These are phyloP conservation scores for Gossypium mustelinum DNA, from an alignment of 345 rosid species.

Conservation along the genomic window DNA sequence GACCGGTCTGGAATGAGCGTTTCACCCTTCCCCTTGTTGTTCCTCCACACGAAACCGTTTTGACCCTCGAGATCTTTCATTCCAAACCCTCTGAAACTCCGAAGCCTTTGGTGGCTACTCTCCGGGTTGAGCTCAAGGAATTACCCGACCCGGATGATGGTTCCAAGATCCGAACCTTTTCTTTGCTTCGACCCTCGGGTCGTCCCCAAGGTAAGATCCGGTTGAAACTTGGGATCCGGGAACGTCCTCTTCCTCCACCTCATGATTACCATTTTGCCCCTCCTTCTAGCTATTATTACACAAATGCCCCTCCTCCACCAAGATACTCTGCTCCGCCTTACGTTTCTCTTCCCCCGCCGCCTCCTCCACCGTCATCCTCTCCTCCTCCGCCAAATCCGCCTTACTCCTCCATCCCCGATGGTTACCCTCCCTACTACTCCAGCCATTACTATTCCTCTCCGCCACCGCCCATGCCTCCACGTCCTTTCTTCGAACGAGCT, in stretches of 20 bases:
- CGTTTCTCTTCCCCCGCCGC: slow-evolving; percentile 24
- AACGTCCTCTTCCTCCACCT: slow-evolving; percentile 32
- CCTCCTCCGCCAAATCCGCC: slow-evolving; percentile 27
- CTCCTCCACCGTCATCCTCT: slow-evolving; percentile 25
- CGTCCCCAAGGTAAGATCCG: slow-evolving; percentile 60
- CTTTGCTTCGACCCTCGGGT: slow-evolving; percentile 49
- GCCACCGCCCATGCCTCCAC: slow-evolving; percentile 26
- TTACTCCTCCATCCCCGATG: slow-evolving; percentile 28
- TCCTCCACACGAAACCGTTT: slow-evolving; percentile 25
- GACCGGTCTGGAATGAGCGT: slow-evolving; percentile 45
- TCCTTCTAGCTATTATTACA: slow-evolving; percentile 26
- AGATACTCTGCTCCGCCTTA: slow-evolving; percentile 22
- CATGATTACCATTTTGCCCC: slow-evolving; percentile 29
- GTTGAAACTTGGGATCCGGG: slow-evolving; percentile 40
- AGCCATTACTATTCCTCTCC: slow-evolving; percentile 18
- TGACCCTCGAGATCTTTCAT: slow-evolving; percentile 55
- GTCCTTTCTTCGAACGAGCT: slow-evolving; percentile 27
- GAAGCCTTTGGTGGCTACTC: slow-evolving; percentile 50
- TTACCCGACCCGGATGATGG: slow-evolving; percentile 26
- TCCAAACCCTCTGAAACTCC: slow-evolving; percentile 47
- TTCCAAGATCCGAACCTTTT: slow-evolving; percentile 25
- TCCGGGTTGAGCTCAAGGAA: slow-evolving; percentile 31
- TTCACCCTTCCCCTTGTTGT: slow-evolving; percentile 32
- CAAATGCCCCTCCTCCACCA: slow-evolving; percentile 15
- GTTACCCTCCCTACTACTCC: slow-evolving; percentile 20